Base-by-base conservation (phyloP, 2,329 filamentous ascomycete species). In the Penicillium sp. region DNA sequence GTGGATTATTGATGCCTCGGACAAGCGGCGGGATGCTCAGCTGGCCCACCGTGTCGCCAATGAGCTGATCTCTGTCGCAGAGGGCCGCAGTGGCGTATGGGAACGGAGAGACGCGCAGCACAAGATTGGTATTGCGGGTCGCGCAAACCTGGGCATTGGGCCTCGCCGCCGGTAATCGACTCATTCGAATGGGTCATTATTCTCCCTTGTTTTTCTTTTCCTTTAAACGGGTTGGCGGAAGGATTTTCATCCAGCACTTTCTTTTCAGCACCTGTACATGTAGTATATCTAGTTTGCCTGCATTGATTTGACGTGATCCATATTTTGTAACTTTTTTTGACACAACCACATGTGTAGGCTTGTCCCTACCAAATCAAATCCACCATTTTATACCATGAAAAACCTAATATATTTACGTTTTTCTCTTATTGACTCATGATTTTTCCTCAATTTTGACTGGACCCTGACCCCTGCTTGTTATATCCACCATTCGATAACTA, bases 1-100 rank as follows among this genome's bases (percentile, higher is more conserved):
- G 73, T 99, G 94, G 94, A 96, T 99, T 64, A 75, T 97, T 55
- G 87, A 91, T 59, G 83, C 86, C n/a, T 90, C 91, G 37, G 84
- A 85, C 60, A 94, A 92, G 81, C 87, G 89, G 76, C 85, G 83
- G 60, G 89, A 87, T 61, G 82, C 82, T 60, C 85, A 87, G 73
- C 89, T 96, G 68, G 88, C 91, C 11, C 81, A 88, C 66, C 82
- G 89, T 53, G 83, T 97, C 58, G 92, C 90, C 1, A 88, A 93
- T 70, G 93, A 97, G 81, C 79, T 97, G 57, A 82, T 97, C 52
- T 83, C 88, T 33, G 89, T 97, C 25, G 87, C 95, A 9, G 92
- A 97, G 80, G 94, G 94, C 29, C 84, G 84, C 67, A 95, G 91
- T 62, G 71, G 76, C 23, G 87, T 91, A 45, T 99, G 94, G 94